Conservation (phyloP, 768 basidiomycete species). For the Pisolithus tinctorius region DNA sequence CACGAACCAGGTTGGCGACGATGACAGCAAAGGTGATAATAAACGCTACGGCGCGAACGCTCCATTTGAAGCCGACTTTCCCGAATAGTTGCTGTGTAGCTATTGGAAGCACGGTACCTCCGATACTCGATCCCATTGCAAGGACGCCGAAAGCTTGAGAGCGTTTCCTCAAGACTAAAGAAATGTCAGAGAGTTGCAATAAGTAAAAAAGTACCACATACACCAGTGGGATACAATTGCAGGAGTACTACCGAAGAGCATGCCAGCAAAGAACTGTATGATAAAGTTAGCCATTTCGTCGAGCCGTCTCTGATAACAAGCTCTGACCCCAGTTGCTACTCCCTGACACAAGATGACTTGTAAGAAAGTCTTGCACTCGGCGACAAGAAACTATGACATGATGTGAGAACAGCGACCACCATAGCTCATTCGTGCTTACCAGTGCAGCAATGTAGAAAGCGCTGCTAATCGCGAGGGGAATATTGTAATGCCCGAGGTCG, state of each 20-base stretch:
- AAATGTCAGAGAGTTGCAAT: neutral
- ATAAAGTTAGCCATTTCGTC: neutral
- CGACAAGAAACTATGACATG: slow-evolving; percentile 15
- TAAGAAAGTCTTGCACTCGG: slow-evolving; percentile 21
- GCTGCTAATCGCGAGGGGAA: slow-evolving; percentile 4
- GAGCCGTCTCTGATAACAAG: neutral
- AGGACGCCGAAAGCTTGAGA: slow-evolving; percentile 44
- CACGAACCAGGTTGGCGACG: slow-evolving; percentile 39
- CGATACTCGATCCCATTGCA: slow-evolving; percentile 56
- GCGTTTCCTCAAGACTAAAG: slow-evolving; percentile 1
- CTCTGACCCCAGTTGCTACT: slow-evolving; percentile 18
- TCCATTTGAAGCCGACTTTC: slow-evolving; percentile 58
- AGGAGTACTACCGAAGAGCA: slow-evolving; percentile 17
- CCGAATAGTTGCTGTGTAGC: slow-evolving; percentile 42
- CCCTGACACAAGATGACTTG: slow-evolving; percentile 24
- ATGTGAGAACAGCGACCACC: neutral
- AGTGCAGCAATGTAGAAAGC: neutral
- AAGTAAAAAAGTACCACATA: slow-evolving; percentile 4
- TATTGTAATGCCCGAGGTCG: slow-evolving; percentile 7
- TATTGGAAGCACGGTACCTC: slow-evolving; percentile 60
- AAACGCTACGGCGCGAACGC: slow-evolving; percentile 61
- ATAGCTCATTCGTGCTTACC: slow-evolving; percentile 28
- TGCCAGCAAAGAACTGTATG: slow-evolving; percentile 15
- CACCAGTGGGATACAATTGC: slow-evolving; percentile 22
- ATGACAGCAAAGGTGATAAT: slow-evolving; percentile 45